Base-by-base conservation (phyloP, 192 early-diverging fungal species). In the Podila epigama region DNA sequence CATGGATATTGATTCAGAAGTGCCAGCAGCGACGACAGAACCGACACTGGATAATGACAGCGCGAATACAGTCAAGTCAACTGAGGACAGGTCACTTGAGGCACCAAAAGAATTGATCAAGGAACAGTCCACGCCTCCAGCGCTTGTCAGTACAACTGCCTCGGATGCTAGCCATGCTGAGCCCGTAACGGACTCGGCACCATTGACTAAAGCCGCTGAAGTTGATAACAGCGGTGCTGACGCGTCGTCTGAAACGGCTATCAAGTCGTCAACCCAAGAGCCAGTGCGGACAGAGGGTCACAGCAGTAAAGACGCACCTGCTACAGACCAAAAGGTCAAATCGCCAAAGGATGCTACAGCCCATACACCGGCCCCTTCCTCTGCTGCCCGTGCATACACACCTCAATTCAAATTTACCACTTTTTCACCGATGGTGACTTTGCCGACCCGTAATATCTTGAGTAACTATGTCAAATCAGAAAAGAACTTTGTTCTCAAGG, bases 381-480 rank as follows among this genome's bases (percentile, higher is more conserved):
- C 50, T 9, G 52, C 53, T 32, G 35, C 29, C 25, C 48, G 58
- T 22, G 39, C 22, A 18, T 83, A 83, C 34, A 51, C 61, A 0
- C 85, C 85, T 13, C 75, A 75, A 13, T 83, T 88, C 42, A 84
- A 79, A 44, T 88, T 83, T 36, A 88, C 86, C 5, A 84, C 70
- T 0, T 88, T 88, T 59, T 68, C 84, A 28, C 72, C 82, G 18
- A 77, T 80, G 64, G 80, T 81, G 10, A 78, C 66, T 15, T 59
- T 88, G 28, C 84, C 84, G 18, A 83, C 77, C 12, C 71, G 84
- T 31, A 85, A 88, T 27, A 79, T 85, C 15, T 80, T 79, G 18
- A 84, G 79, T 25, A 83, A 64, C 11, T 85, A 82, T 60, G 58
- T 82, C 18, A 83, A 75, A 62, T 75, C 69, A 0, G 87, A 88